Percentiles rank a stretch among this genome's conserved stretches.
Conservation (phyloP, 2,329 filamentous ascomycete genomes). For the Rhexocercosporidium sp. region DNA sequence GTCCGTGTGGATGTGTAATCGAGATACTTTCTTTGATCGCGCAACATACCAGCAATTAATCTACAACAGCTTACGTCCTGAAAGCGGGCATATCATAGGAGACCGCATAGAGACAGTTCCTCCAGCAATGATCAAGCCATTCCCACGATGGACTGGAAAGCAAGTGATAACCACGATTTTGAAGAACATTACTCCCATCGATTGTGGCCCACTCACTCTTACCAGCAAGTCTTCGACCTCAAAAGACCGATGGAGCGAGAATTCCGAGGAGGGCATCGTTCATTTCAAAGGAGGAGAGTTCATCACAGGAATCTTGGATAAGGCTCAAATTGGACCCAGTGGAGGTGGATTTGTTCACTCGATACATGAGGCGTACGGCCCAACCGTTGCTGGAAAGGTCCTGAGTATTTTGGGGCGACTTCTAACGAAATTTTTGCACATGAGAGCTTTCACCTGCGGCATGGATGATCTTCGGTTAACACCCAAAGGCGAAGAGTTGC, state of each 20-base stretch:
- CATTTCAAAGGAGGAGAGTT: constrained; percentile 87
- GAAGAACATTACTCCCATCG: constrained; percentile 84
- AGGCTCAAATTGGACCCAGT: constrained; percentile 89
- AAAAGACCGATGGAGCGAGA: constrained; percentile 76
- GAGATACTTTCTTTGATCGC: constrained; percentile 87
- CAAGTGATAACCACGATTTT: constrained; percentile 92
- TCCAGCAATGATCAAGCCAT: constrained; percentile 83
- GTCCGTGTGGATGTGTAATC: constrained; percentile 86
- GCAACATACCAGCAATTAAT: constrained; percentile 93
- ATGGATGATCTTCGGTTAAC: constrained; percentile 95
- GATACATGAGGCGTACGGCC: constrained; percentile 91
- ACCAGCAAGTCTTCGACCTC: constrained; percentile 79
- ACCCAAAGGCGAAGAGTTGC: constrained; percentile 72
- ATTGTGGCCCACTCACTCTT: constrained; percentile 79
- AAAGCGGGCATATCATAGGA: constrained; percentile 84
- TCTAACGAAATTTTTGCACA: constrained; percentile 86
- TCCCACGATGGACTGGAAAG: constrained; percentile 90
- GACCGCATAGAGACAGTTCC: constrained; percentile 82
- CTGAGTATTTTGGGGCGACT: constrained; percentile 89
- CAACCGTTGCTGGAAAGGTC: constrained; percentile 82
- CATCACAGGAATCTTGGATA: constrained; percentile 90
- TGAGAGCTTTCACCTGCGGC: constrained; percentile 95
- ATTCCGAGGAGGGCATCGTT: constrained; percentile 80
- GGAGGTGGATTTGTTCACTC: constrained; percentile 89
- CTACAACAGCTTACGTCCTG: constrained; percentile 86